These are phyloP conservation scores for Teratosphaeria nubilosa DNA, from an alignment of 2,329 filamentous ascomycete species.

Conservation along the genomic window DNA sequence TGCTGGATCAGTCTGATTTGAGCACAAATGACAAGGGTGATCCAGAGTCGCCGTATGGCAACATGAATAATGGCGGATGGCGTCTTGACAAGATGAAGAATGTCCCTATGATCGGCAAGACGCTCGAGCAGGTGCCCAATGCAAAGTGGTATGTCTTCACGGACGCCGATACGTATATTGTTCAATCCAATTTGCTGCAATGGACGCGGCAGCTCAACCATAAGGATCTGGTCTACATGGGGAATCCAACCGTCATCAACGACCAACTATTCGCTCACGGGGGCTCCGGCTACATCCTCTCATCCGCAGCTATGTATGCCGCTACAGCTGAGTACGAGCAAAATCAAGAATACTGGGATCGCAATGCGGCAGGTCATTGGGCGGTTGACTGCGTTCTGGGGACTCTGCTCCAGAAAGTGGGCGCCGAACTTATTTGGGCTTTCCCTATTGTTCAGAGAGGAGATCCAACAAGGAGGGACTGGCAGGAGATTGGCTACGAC, in stretches of 20 bases:
- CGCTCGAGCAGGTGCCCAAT: slow-evolving; percentile 29
- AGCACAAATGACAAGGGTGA: slow-evolving; percentile 8
- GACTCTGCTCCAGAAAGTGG: slow-evolving; percentile 8
- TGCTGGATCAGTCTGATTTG: slow-evolving; percentile 16
- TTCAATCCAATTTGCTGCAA: slow-evolving; percentile 40
- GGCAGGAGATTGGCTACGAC: slow-evolving; percentile 4
- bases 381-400: slow-evolving; percentile 14
- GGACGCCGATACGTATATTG: slow-evolving; percentile 46
- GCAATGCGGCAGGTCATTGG: slow-evolving; percentile 10
- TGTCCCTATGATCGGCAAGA: slow-evolving; percentile 26
- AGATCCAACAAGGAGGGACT: slow-evolving; percentile 20
- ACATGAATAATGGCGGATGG: slow-evolving; percentile 12
- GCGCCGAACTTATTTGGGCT: slow-evolving; percentile 8
- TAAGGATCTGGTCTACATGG: slow-evolving; percentile 40
- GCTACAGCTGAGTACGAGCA: slow-evolving; percentile 32
- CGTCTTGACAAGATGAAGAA: slow-evolving; percentile 31
- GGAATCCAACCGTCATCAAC: slow-evolving; percentile 41
- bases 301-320: slow-evolving; percentile 38
- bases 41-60: not conserved
- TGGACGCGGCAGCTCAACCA: slow-evolving; percentile 43
- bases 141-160: slow-evolving; percentile 49
- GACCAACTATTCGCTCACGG: slow-evolving; percentile 43
- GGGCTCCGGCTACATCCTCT: slow-evolving; percentile 44
- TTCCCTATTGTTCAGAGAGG: slow-evolving; percentile 15
- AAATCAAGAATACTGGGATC: slow-evolving; percentile 30